Evolutionary conservation across 202 grass and related monocot species (phyloP).

Genomic region (Sporobolus alterniflorus): DNA sequence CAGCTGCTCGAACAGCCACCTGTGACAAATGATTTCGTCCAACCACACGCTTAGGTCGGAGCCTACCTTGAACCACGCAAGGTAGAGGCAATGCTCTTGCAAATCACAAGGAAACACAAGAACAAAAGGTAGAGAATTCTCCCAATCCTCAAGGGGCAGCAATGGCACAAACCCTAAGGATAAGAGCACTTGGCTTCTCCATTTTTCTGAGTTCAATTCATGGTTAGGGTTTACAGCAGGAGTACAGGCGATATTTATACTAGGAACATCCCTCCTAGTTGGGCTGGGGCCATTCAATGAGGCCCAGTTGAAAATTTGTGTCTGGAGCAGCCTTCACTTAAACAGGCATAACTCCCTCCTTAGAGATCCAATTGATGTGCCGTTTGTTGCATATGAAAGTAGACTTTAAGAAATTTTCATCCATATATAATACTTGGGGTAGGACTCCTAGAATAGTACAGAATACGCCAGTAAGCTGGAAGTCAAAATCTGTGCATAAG

Average conservation of each 20-base stretch:
- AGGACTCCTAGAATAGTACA: no score
- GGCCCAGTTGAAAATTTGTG: neutral
- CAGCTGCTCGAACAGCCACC: no score
- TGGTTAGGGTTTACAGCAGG: neutral
- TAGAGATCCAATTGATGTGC: no score
- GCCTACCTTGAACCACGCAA: neutral
- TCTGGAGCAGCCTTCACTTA: no score
- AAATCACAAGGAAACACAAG: neutral
- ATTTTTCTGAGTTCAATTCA: neutral
- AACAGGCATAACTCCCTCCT: no score
- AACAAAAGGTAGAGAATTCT: neutral
- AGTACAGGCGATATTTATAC: neutral
- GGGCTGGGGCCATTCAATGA: neutral
- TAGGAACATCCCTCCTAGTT: neutral
- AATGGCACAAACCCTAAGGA: neutral
- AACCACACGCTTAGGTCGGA: no score
- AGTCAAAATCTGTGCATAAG: no score
- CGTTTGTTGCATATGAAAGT: no score
- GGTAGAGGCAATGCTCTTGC: neutral
- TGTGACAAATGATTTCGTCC: no score
- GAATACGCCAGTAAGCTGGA: no score
- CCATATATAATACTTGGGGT: no score
- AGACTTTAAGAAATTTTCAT: no score
- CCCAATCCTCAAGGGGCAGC: neutral
- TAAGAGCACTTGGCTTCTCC: neutral